Percentiles rank a stretch among this genome's conserved stretches.
Evolutionary conservation across 139 green algal species (phyloP).

Genomic region (Pleodorina starrii): DNA sequence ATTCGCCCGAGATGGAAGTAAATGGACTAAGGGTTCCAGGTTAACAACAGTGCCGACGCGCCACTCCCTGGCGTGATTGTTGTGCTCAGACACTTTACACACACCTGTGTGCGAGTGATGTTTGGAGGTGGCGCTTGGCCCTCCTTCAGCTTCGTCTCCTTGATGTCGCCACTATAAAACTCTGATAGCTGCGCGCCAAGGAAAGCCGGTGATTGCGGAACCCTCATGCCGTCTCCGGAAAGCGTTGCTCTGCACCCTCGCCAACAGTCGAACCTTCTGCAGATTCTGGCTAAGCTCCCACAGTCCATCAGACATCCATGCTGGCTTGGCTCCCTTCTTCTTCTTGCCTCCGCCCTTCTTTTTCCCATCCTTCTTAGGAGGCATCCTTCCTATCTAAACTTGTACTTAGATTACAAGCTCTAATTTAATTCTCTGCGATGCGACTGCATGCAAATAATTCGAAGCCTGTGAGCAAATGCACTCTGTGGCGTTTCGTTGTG

Average conservation of each 20-base stretch:
- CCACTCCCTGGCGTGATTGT: too few species aligned
- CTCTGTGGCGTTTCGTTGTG: too few species aligned
- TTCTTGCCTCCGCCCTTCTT: conserved; percentile 27
- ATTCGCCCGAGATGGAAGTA: too few species aligned
- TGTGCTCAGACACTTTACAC: too few species aligned
- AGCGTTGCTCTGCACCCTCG: not conserved
- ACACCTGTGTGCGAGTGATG: conserved; percentile 56
- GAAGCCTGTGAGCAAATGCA: conserved; percentile 1
- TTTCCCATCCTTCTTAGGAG: conserved; percentile 17
- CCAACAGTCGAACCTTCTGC: not conserved
- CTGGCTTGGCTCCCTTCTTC: conserved; percentile 50
- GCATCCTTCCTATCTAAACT: not conserved
- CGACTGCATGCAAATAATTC: not conserved
- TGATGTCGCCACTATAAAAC: conserved; percentile 63
- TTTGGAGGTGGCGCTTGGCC: conserved; percentile 52
- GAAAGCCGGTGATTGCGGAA: not conserved
- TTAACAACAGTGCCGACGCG: too few species aligned
- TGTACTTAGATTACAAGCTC: not conserved
- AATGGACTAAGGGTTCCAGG: too few species aligned
- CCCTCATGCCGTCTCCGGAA: not conserved
- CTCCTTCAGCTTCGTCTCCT: conserved; percentile 63
- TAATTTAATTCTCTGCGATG: not conserved
- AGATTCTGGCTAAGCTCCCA: conserved; percentile 49
- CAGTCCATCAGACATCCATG: conserved; percentile 59
- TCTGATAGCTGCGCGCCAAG: conserved; percentile 48